phyloP scores from a whole-genome alignment of 2,329 filamentous ascomycete genomes.

The Lasiodiplodia sp. region DNA sequence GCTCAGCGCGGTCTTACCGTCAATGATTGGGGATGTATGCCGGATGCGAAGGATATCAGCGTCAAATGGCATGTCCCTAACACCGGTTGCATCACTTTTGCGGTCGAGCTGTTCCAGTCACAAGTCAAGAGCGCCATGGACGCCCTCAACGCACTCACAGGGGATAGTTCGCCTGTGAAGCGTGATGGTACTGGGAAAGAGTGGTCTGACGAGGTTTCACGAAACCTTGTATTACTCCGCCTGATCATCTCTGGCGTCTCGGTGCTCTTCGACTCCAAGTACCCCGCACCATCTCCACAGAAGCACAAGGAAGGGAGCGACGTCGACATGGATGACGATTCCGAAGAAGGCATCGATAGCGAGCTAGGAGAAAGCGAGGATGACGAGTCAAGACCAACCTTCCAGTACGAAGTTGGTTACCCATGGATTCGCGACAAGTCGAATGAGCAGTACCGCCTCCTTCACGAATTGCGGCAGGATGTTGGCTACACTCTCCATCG shows the following conservation, averaged over 20 bases:
- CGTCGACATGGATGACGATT: conserved; percentile 49
- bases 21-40: conserved; percentile 83
- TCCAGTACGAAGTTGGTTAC: conserved; percentile 89
- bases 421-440: conserved; percentile 68
- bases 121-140: conserved; percentile 80
- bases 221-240: conserved; percentile 85
- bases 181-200: conserved; percentile 96
- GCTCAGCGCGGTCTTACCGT: conserved; percentile 75
- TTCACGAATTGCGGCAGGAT: conserved; percentile 82
- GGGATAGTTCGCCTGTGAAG: conserved; percentile 81
- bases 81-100: conserved; percentile 82
- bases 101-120: conserved; percentile 84
- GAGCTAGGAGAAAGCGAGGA: conserved; percentile 74
- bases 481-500: conserved; percentile 82
- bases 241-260: conserved; percentile 92
- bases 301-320: conserved; percentile 52
- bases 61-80: conserved; percentile 92
- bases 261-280: conserved; percentile 79
- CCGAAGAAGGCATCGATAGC: conserved; percentile 54
- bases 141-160: conserved; percentile 79
- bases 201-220: conserved; percentile 96
- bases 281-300: conserved; percentile 40
- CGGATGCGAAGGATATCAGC: conserved; percentile 76
- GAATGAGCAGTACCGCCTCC: conserved; percentile 69
- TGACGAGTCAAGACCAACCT: conserved; percentile 83